Evolutionary conservation across 2,329 filamentous ascomycete genomes (phyloP), one percentile per base, ranked within the genome.

Genomic region (Aphanoascus verrucosus): DNA sequence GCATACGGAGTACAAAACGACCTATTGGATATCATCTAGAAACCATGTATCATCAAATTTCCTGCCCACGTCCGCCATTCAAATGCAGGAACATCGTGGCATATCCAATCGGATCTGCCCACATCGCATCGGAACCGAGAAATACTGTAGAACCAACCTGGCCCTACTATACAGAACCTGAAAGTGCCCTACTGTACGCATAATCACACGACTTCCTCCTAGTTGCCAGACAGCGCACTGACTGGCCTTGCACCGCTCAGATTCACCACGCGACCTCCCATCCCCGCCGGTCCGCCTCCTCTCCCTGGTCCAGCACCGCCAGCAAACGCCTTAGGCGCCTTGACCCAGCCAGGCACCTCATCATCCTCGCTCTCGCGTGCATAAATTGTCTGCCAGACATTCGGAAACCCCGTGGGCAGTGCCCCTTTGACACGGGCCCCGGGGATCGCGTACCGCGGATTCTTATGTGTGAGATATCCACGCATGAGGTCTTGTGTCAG

Each of bases 391-490:
- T 81, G 75, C 77, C 84, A 88, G 0, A 87, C 81, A 42, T 72
- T 74, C 1, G 90, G 89, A 73, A 91, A 96, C 1, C 72, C 72
- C 1, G 70, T 72, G 0, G 69, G 66, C 23, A 72, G 55, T 2
- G 72, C 69, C 6, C 69, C 69, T 4, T 67, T 66, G 20, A 65
- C 49, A 41, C 67, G 65, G 20, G 86, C 82, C 2, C 90, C 89
- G 50, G 85, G 81, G 42, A 96, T 86, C 11, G 88, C 89, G 63
- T 96, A 89, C 47, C 86, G 83, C 42, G 79, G 78, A 63, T 83
- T 82, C 23, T 79, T 79, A 62, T 94, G 88, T 14, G 86, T 86
- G 28, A 96, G 78, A 63, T 90, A 96, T 1, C 90, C 91, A 60
- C 84, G 82, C 65, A 96, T 75, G 20, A 95, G 73, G 0, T 86